Evolutionary conservation across 2,329 filamentous ascomycete genomes (phyloP).

Genomic region (Microdochium nivale): DNA sequence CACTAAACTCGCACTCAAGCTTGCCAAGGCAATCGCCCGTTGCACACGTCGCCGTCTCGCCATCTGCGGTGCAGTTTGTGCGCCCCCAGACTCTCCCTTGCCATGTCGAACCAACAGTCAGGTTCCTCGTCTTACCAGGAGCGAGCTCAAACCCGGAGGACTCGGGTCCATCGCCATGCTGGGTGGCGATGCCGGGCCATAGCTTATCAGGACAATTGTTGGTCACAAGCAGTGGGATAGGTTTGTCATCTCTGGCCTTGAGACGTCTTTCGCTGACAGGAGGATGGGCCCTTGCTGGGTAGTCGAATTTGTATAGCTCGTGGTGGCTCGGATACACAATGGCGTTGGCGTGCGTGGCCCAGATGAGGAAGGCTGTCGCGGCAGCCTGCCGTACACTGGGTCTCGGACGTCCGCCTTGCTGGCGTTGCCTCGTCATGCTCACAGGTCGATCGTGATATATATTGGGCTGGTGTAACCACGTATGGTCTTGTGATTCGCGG

Average conservation of each 20-base stretch:
- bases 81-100: conserved; percentile 75
- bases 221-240: conserved; percentile 55
- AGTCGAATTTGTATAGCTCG: conserved; percentile 18
- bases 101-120: conserved; percentile 67
- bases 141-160: conserved; percentile 60
- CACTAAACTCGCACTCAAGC: conserved; percentile 60
- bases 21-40: conserved; percentile 71
- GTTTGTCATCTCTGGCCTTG: conserved; percentile 11
- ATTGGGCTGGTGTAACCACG: too few species aligned
- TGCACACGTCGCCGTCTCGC: conserved; percentile 56
- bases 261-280: neutral
- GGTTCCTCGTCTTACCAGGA: conserved; percentile 45
- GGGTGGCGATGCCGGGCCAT: conserved; percentile 69
- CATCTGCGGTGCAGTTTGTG: conserved; percentile 73
- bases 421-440: too few species aligned
- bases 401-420: neutral
- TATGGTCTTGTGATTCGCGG: too few species aligned
- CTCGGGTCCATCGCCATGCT: conserved; percentile 59
- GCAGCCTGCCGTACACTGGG: neutral
- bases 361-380: neutral
- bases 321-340: conserved; percentile 20
- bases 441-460: too few species aligned
- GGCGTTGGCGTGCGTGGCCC: conserved; percentile 3
- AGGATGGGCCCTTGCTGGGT: conserved; percentile 8
- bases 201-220: conserved; percentile 65